phyloP scores from a whole-genome alignment of 1,284 basidiomycete genomes.

The Ceratobasidium sp. region DNA sequence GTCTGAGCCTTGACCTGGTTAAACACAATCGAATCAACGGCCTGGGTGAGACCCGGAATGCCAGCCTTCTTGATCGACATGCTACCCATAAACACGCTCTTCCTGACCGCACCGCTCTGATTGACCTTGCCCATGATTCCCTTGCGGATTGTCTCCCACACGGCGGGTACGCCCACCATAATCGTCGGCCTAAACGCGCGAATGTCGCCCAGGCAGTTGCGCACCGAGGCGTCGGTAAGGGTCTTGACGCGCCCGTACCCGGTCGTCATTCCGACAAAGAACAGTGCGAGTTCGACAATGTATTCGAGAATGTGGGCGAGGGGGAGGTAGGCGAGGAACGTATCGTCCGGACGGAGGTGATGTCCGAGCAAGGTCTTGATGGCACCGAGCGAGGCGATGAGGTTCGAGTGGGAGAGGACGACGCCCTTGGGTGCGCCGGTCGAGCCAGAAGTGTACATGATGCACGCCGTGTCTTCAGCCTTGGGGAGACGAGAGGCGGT shows the following conservation, averaged over 20 bases:
- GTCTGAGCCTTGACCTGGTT: conserved; percentile 80
- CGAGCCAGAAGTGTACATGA: conserved; percentile 97
- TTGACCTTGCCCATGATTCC: conserved; percentile 86
- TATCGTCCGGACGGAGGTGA: conserved; percentile 71
- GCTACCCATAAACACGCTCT: conserved; percentile 74
- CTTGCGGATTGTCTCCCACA: conserved; percentile 93
- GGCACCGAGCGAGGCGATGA: conserved; percentile 84
- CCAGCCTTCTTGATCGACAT: conserved; percentile 70
- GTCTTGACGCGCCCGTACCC: conserved; percentile 96
- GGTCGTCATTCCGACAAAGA: conserved; percentile 73
- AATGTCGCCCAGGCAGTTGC: conserved; percentile 91
- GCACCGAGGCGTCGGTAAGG: conserved; percentile 88
- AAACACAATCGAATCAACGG: conserved; percentile 82
- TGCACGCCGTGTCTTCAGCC: conserved; percentile 77
- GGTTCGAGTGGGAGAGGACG: conserved; percentile 85
- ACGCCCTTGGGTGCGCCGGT: conserved; percentile 96
- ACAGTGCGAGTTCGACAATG: conserved; percentile 73
- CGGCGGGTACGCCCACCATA: conserved; percentile 91
- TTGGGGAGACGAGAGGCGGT: conserved; percentile 63
- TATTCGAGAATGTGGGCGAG: conserved; percentile 93
- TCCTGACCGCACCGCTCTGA: conserved; percentile 68
- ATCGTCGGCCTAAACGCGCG: conserved; percentile 80
- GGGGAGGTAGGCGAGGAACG: conserved; percentile 89
- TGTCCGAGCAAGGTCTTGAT: conserved; percentile 79
- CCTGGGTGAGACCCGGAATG: conserved; percentile 67